Evolutionary conservation across 2,329 filamentous ascomycete species (phyloP), one percentile per base, ranked within the genome.

Genomic region (Cladophialophora psammophila): DNA sequence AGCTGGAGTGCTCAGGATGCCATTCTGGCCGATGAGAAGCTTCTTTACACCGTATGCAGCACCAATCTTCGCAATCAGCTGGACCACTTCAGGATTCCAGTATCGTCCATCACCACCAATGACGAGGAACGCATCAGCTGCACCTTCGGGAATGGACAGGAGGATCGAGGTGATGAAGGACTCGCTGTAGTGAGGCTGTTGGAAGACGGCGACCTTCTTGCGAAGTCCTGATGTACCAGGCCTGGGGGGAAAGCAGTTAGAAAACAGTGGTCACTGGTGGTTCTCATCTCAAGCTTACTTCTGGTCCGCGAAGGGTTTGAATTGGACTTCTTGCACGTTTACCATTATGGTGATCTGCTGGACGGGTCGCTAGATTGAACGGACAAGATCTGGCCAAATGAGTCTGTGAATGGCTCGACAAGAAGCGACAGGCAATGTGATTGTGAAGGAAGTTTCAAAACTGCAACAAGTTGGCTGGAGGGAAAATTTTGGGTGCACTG

Each of bases 1-100:
- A 71, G 95, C 95, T 1, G 95, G 95, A 32, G 95, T 99, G 74
- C 93, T 97, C 76, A 99, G 87, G 77, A 99, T 98, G 79, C 95
- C 95, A 80, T 97, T 86, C 81, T 97, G 94, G 69, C 95, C 95
- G 82, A 99, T 91, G 77, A 99, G 81, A 64, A 99, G 89, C 89
- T 98, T 99, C 91, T 97, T 98, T 78, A 98, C 95, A 71, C 95
- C 95, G 78, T 99, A 98, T 62, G 94, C 95, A 74, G 93, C 91
- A 79, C 93, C 90, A 76, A 99, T 98, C 86, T 97, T 97, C 75
- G 94, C 94, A 79, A 98, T 98, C 81, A 96, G 82, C 83, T 98
- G 94, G 74, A 96, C 91, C 69, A 96, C 94, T 80, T 98, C 94
- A 54, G 94, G 91, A 83, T 99, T 99, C 88, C 91, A 98, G 87